Percentiles rank a stretch among this genome's conserved stretches.
phyloP scores from a whole-genome alignment of 108 stramenopile species.

The Ochromonas danica region DNA sequence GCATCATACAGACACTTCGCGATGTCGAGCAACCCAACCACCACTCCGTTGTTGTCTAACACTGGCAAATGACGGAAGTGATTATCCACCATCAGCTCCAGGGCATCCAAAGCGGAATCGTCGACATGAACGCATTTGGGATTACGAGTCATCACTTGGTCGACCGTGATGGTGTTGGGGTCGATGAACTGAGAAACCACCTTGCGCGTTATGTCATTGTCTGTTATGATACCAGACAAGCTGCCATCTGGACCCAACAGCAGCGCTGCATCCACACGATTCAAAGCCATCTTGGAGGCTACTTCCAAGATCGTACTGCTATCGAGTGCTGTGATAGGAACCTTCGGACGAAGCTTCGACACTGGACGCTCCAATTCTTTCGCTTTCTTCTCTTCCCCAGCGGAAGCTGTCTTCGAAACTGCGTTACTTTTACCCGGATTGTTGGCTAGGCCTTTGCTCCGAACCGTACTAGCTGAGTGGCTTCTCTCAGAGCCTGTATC shows the following conservation, averaged over 20 bases:
- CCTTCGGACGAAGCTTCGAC: conserved; percentile 37
- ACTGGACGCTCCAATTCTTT: conserved; percentile 30
- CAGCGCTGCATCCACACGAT: conserved; percentile 35
- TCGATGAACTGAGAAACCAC: conserved; percentile 12
- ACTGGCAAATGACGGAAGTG: conserved; percentile 80
- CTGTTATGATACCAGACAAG: conserved; percentile 44
- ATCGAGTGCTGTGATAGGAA: conserved; percentile 31
- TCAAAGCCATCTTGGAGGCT: conserved; percentile 18
- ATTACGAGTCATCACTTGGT: conserved; percentile 19
- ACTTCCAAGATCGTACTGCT: conserved; percentile 27
- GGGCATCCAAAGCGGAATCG: conserved; percentile 75
- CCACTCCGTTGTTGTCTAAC: conserved; percentile 69
- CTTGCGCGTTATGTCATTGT: conserved; percentile 52
- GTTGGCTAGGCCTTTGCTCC: conserved; percentile 13
- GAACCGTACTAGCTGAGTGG: conserved; percentile 13
- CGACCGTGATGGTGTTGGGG: not conserved
- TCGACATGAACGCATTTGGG: conserved; percentile 30
- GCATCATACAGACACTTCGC: conserved; percentile 92
- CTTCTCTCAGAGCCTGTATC: conserved; percentile 13
- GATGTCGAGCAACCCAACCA: conserved; percentile 85
- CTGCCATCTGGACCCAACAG: not conserved
- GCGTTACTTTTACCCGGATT: conserved; percentile 15
- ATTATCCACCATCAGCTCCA: conserved; percentile 86
- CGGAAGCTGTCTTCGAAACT: conserved; percentile 14
- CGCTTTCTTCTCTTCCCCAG: conserved; percentile 13